These are phyloP conservation scores for Starmerella etchellsii DNA, from an alignment of 805 yeast species.

Conservation along the genomic window DNA sequence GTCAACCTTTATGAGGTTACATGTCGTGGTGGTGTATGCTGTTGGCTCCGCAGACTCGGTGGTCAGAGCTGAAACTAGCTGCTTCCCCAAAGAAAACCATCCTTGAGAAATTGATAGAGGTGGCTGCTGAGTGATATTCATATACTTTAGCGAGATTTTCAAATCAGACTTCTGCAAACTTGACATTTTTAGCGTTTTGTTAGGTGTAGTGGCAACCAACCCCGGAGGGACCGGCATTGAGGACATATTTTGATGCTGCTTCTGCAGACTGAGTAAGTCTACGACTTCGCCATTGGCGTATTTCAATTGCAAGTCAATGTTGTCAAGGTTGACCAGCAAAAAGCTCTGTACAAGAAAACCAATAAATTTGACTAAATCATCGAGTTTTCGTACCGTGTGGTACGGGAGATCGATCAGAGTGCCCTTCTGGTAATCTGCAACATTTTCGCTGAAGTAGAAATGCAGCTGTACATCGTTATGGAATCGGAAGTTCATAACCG, in stretches of 20 bases:
- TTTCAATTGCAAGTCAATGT: constrained; percentile 21
- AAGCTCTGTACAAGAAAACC: constrained; percentile 31
- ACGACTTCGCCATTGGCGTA: constrained; percentile 20
- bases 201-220: constrained; percentile 19
- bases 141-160: constrained; percentile 24
- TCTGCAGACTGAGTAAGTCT: constrained; percentile 22
- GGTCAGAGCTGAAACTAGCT: constrained; percentile 22
- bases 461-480: constrained; percentile 28
- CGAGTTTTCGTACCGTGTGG: constrained; percentile 22
- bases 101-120: constrained; percentile 17
- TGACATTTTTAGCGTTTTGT: constrained; percentile 21
- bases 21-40: constrained; percentile 23
- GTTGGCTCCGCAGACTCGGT: constrained; percentile 24
- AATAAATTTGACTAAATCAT: constrained; percentile 27
- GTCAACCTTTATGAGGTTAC: constrained; percentile 26
- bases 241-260: constrained; percentile 22
- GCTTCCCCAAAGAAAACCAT: constrained; percentile 24
- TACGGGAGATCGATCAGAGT: constrained; percentile 31
- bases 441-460: constrained; percentile 22
- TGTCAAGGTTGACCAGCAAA: constrained; percentile 26
- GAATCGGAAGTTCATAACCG: constrained; percentile 29
- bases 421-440: constrained; percentile 21
- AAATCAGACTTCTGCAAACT: constrained; percentile 21
- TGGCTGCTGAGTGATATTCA: constrained; percentile 28
- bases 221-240: constrained; percentile 6